These are phyloP conservation scores for Mycena leptocephala DNA, from an alignment of 768 basidiomycete genomes.

Conservation along the genomic window DNA sequence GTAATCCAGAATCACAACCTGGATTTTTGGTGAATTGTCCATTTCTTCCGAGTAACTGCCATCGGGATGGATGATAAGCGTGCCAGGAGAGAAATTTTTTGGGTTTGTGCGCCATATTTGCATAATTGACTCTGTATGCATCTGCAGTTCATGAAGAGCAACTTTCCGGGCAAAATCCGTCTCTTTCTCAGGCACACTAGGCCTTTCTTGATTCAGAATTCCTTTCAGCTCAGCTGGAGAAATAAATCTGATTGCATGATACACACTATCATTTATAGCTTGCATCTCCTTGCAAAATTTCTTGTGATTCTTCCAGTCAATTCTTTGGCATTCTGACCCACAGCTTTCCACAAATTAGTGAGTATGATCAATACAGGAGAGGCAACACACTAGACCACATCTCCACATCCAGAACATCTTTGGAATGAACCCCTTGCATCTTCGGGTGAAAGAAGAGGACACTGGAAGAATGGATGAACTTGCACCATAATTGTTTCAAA, in stretches of 20 bases:
- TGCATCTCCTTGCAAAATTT: constrained; percentile 23
- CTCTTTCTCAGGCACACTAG: constrained; percentile 10
- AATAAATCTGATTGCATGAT: neutral
- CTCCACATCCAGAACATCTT: constrained; percentile 17
- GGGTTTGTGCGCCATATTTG: too few species aligned
- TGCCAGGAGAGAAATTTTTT: constrained; percentile 2
- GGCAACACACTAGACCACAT: constrained; percentile 17
- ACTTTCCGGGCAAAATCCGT: constrained; percentile 16
- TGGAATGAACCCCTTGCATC: neutral
- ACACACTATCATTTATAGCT: constrained; percentile 10
- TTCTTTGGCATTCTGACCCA: constrained; percentile 11
- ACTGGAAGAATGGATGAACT: neutral
- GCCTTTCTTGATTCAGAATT: neutral
- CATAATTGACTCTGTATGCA: constrained; percentile 4
- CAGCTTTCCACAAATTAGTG: neutral
- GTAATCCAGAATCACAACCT: constrained; percentile 16
- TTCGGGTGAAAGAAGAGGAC: constrained; percentile 2
- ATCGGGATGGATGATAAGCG: neutral
- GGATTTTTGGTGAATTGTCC: neutral
- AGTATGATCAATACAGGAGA: neutral
- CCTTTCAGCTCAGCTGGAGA: neutral
- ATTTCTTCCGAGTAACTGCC: neutral
- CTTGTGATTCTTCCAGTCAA: constrained; percentile 22
- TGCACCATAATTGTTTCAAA: neutral
- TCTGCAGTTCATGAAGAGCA: constrained; percentile 13